phyloP scores from a whole-genome alignment of 1,139 yeast species.

The Yamadazyma sp. region DNA sequence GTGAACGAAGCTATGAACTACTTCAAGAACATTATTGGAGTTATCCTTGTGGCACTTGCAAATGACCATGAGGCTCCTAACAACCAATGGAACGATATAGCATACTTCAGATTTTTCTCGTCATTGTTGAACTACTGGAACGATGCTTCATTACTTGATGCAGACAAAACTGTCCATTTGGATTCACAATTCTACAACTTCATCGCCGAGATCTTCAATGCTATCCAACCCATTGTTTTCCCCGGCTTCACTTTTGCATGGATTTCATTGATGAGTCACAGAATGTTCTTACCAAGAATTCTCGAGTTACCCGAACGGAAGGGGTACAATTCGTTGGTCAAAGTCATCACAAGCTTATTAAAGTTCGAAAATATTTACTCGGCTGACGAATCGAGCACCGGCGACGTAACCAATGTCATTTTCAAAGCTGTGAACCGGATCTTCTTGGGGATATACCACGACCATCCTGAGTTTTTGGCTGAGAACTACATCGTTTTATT shows the following conservation, averaged over 20 bases:
- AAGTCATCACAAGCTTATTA: constrained; percentile 64
- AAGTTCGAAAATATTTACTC: constrained; percentile 58
- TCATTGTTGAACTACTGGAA: constrained; percentile 75
- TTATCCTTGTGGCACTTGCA: constrained; percentile 69
- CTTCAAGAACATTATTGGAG: constrained; percentile 62
- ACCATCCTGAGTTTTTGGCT: constrained; percentile 81
- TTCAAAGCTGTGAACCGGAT: constrained; percentile 86
- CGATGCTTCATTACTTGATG: constrained; percentile 33
- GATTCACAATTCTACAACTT: constrained; percentile 53
- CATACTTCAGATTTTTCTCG: constrained; percentile 86
- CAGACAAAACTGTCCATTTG: constrained; percentile 30
- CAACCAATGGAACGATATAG: constrained; percentile 77
- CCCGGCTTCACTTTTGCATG: constrained; percentile 97
- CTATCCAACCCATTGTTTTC: constrained; percentile 83
- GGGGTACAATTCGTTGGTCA: constrained; percentile 63
- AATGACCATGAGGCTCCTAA: constrained; percentile 71
- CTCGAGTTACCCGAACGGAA: constrained; percentile 56
- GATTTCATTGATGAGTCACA: constrained; percentile 86
- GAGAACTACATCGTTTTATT: constrained; percentile 78
- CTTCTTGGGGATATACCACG: constrained; percentile 78
- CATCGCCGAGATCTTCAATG: constrained; percentile 68
- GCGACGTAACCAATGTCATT: constrained; percentile 71
- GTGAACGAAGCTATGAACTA: constrained; percentile 42
- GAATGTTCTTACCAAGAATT: constrained; percentile 82
- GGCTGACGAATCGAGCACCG: constrained; percentile 33